These are phyloP conservation scores for Fusarium napiforme DNA, from an alignment of 2,329 filamentous ascomycete genomes.

Conservation along the genomic window DNA sequence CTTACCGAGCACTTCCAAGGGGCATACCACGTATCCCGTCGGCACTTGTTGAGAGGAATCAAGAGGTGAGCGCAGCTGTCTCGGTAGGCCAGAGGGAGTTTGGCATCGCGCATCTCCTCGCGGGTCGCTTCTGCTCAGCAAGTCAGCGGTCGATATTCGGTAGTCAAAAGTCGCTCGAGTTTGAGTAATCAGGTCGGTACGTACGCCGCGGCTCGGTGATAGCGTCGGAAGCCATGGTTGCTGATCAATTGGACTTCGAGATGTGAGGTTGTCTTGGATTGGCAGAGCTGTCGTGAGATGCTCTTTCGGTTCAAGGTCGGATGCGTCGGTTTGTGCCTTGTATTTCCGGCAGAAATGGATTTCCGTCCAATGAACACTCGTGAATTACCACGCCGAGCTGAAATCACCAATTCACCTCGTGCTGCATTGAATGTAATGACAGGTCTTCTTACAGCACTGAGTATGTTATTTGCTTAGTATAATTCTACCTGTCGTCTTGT, in stretches of 20 bases:
- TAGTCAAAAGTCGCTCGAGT: conserved; percentile 12
- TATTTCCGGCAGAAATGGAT: conserved; percentile 38
- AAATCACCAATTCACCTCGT: neutral
- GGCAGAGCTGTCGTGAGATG: conserved; percentile 44
- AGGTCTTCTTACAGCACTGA: accelerated
- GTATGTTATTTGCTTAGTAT: accelerated
- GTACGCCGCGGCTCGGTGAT: conserved; percentile 53
- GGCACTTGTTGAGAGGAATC: conserved; percentile 96
- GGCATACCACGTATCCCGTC: conserved; percentile 89
- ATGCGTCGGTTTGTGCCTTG: conserved; percentile 41
- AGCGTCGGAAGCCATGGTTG: conserved; percentile 52
- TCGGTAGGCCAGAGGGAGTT: conserved; percentile 88
- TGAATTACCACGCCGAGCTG: conserved; percentile 42
- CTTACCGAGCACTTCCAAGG: conserved; percentile 98
- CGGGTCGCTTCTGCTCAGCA: conserved; percentile 74
- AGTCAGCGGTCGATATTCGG: conserved; percentile 38
- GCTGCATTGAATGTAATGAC: accelerated
- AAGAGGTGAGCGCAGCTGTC: conserved; percentile 95
- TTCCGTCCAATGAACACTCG: conserved; percentile 33
- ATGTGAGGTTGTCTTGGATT: conserved; percentile 44
- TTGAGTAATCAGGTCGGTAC: conserved; percentile 32
- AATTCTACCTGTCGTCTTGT: accelerated
- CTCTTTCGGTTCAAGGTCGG: conserved; percentile 47
- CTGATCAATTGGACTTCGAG: conserved; percentile 50
- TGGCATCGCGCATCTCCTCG: conserved; percentile 93